Base-by-base conservation (phyloP, 2,329 filamentous ascomycete species). In the Sphaerulina populicola region DNA sequence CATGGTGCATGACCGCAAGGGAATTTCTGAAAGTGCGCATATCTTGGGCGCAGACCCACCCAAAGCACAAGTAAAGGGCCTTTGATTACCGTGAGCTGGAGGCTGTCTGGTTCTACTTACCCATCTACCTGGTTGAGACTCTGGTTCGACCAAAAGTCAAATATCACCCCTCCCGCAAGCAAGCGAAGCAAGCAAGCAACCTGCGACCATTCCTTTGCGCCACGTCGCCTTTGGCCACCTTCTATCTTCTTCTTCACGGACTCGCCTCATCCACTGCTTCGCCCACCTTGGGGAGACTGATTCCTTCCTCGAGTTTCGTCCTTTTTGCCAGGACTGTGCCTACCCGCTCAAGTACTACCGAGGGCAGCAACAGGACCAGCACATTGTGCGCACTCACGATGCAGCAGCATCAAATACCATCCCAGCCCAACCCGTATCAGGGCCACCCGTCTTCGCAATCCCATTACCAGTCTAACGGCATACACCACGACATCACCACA, bases 141-240 rank as follows among this genome's bases (percentile, higher is more conserved):
- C 56, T 58, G 56, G 56, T 44, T 54, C 39, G 21, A 14, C 37
- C 29, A 40, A 49, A 58, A 58, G 51, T 54, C 56, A 52, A 54
- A 57, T 48, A 50, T 15, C 52, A 38, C 45, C 50, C 49, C 44
- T 50, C 44, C 44, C 50, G 53, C 46, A 29, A 35, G 31, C 49
- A 38, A 18, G 18, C 18, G 4, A 18, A 18, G 18, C 18, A 18
- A 18, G 18, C 18, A 18, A 18, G 18, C 18, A 18, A 18, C 38
- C 44, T n/a, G 39, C 31, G 30, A 12, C 44, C 31, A 29, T 14
- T 44, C 21, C 31, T 35, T 9, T n/a, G 12, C 31, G 31, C 10
- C 31, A 35, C 31, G 5, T 35, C 31, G 31, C 31, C 31, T 35
- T n/a, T 9, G 10, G 2, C 39, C 4, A 23, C 15, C 39, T 23